Evolutionary conservation across 495 filamentous ascomycete species (phyloP).

Genomic region (Penicillium cosmopolitanum): DNA sequence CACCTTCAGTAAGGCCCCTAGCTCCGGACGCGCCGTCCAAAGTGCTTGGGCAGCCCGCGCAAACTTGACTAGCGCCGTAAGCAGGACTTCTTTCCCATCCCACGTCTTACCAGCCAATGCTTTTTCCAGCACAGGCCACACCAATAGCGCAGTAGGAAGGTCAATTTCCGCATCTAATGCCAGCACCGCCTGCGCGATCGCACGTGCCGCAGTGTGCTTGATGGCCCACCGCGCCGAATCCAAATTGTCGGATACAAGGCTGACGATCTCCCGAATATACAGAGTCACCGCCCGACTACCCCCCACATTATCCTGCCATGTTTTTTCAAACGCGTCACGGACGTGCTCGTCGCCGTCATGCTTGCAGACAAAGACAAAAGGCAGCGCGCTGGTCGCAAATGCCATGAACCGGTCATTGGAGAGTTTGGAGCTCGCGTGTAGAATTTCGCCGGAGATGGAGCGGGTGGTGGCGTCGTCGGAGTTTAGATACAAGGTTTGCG

Average conservation of each 20-base stretch:
- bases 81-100: constrained; percentile 86
- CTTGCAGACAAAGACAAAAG: constrained; percentile 85
- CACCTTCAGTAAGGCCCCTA: constrained; percentile 59
- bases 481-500: constrained; percentile 74
- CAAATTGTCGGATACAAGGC: constrained; percentile 65
- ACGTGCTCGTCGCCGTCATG: constrained; percentile 82
- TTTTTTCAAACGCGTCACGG: constrained; percentile 72
- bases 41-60: constrained; percentile 61
- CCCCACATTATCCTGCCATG: constrained; percentile 89
- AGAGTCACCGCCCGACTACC: constrained; percentile 78
- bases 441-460: constrained; percentile 75
- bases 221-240: constrained; percentile 83
- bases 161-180: constrained; percentile 62
- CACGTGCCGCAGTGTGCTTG: constrained; percentile 82
- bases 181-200: constrained; percentile 72
- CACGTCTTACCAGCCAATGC: constrained; percentile 87
- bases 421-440: constrained; percentile 79
- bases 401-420: constrained; percentile 86
- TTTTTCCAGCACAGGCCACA: constrained; percentile 85
- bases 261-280: constrained; percentile 81
- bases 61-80: constrained; percentile 84
- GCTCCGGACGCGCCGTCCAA: constrained; percentile 56
- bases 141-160: constrained; percentile 55
- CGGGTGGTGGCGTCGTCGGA: constrained; percentile 75
- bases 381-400: constrained; percentile 72